Evolutionary conservation across 305 asterid species (phyloP).

Genomic region (Fraxinus nigra): DNA sequence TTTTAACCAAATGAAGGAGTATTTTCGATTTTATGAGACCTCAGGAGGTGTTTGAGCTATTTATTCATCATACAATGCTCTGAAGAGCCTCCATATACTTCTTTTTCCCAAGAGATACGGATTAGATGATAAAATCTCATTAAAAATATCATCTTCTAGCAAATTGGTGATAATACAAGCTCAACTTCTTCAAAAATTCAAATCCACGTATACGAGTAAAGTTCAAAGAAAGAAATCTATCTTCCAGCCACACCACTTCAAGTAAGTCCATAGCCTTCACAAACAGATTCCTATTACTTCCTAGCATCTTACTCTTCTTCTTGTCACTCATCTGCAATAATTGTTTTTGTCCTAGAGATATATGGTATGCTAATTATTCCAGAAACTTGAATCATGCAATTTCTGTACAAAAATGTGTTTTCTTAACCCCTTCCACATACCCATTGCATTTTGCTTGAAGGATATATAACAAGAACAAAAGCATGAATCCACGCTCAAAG

Average conservation of each 20-base stretch:
- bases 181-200: not conserved
- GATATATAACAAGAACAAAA: not conserved
- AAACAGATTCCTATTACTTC: not conserved
- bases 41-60: not conserved
- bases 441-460: not conserved
- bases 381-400: not conserved
- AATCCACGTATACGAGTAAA: not conserved
- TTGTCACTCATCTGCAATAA: not conserved
- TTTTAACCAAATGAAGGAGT: not conserved
- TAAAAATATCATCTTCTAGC: not conserved
- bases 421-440: not conserved
- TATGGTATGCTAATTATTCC: not conserved
- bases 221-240: not conserved
- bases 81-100: not conserved
- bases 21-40: not conserved
- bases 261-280: not conserved
- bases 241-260: not conserved
- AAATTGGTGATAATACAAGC: not conserved
- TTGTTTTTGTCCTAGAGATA: not conserved
- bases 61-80: not conserved
- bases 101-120: not conserved
- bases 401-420: not conserved
- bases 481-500: constrained; percentile 1
- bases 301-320: not conserved
- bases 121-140: not conserved